These are phyloP conservation scores for Leccinellum luteum DNA, from an alignment of 768 basidiomycete genomes.

Conservation along the genomic window DNA sequence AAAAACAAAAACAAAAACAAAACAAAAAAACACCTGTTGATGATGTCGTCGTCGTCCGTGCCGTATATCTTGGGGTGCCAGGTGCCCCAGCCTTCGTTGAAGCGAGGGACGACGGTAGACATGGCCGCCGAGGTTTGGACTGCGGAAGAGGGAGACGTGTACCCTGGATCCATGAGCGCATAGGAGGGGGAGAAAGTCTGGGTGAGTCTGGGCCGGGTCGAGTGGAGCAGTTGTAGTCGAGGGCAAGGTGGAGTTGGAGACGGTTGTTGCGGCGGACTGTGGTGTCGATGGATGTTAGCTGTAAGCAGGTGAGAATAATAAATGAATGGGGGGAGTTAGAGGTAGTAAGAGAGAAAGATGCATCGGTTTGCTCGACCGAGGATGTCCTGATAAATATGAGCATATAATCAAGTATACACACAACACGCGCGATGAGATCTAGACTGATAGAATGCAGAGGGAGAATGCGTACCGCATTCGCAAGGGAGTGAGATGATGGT, in stretches of 20 bases:
- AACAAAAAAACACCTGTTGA: no score
- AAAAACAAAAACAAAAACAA: no score
- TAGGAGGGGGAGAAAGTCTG: constrained; percentile 69
- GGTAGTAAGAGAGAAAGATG: constrained; percentile 85
- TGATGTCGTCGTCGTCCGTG: constrained; percentile 86
- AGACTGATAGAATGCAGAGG: constrained; percentile 52
- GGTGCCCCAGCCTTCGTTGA: constrained; percentile 98
- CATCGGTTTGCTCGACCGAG: constrained; percentile 72
- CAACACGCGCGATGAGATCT: constrained; percentile 52
- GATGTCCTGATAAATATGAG: constrained; percentile 51
- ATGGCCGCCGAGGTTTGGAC: constrained; percentile 78
- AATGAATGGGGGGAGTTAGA: constrained; percentile 77
- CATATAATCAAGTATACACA: neutral
- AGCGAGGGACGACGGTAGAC: constrained; percentile 80
- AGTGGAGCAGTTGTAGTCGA: constrained; percentile 80
- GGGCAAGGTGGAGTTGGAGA: constrained; percentile 66
- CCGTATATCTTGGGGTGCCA: constrained; percentile 99
- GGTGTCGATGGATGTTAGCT: constrained; percentile 68
- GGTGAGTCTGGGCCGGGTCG: constrained; percentile 72
- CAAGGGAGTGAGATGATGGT: constrained; percentile 47
- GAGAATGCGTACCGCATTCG: constrained; percentile 54
- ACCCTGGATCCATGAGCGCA: constrained; percentile 70
- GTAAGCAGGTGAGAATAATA: constrained; percentile 1
- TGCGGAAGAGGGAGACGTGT: constrained; percentile 79
- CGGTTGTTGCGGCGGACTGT: constrained; percentile 57